These are phyloP conservation scores for Lotmaria passim DNA, from an alignment of 208 protist genomes.

Conservation along the genomic window DNA sequence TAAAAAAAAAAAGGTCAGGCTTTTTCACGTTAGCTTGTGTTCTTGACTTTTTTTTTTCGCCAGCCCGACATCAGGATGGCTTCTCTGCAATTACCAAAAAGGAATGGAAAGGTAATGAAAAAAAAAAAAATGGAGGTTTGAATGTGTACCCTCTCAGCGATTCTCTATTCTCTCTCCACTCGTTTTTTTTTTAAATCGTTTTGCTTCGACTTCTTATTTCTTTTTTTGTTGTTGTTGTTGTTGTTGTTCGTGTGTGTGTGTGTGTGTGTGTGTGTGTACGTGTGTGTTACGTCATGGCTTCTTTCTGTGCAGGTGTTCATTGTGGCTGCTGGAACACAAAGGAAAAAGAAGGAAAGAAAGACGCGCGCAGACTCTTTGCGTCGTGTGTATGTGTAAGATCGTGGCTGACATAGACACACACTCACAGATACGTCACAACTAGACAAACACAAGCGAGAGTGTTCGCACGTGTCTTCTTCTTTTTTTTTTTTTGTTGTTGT, in stretches of 20 bases:
- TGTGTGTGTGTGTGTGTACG: conserved; percentile 16
- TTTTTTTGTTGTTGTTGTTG: not conserved
- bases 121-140: not conserved
- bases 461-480: not conserved
- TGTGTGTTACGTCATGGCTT: not conserved
- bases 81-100: no score
- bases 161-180: not conserved
- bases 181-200: not conserved
- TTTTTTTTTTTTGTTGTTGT: conserved; percentile 14
- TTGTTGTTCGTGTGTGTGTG: not conserved
- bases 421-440: conserved; percentile 12
- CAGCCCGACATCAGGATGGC: no score
- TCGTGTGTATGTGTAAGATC: not conserved
- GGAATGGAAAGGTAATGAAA: not conserved
- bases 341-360: no score
- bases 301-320: no score
- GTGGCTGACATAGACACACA: not conserved
- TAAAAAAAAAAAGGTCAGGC: no score
- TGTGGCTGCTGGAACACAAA: no score
- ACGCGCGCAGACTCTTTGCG: no score
- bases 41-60: no score
- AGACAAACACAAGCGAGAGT: no score
- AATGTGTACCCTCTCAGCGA: no score
- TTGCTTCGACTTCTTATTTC: conserved; percentile 1
- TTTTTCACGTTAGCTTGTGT: no score